phyloP scores from a whole-genome alignment of 2,329 filamentous ascomycete species.

The Neoscytalidium dimidiatum region DNA sequence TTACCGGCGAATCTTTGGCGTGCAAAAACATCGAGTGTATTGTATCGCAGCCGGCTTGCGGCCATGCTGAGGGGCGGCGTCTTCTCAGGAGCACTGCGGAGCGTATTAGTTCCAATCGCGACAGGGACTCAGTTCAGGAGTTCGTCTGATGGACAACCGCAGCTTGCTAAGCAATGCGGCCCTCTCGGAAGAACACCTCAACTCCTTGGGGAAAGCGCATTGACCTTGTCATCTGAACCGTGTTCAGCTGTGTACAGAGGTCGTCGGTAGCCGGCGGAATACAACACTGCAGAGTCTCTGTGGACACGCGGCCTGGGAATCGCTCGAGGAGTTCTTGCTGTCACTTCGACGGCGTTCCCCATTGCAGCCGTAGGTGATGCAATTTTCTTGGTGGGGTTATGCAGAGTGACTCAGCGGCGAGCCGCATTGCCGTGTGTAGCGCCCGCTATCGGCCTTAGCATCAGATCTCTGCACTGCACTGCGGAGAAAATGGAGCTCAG shows the following conservation, averaged over 20 bases:
- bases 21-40: slow-evolving; percentile 53
- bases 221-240: neutral
- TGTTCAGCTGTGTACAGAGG: neutral
- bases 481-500: neutral
- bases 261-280: neutral
- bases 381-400: slow-evolving; percentile 12
- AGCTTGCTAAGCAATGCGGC: neutral
- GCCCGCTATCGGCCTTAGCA: neutral
- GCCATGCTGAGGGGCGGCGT: neutral
- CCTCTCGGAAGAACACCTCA: neutral
- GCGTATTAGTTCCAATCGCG: neutral
- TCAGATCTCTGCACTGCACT: neutral
- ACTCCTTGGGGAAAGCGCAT: slow-evolving; percentile 10
- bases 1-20: slow-evolving; percentile 52
- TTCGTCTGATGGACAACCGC: neutral
- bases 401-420: slow-evolving; percentile 11
- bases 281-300: neutral
- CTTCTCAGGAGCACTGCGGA: neutral
- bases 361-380: neutral
- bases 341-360: neutral
- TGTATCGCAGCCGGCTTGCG: slow-evolving; percentile 30
- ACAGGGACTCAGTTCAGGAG: neutral
- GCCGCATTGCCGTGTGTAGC: neutral
- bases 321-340: neutral
- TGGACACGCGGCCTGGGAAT: neutral